phyloP scores from a whole-genome alignment of 148 eudicot genomes.

The Fagopyrum homotropicum region DNA sequence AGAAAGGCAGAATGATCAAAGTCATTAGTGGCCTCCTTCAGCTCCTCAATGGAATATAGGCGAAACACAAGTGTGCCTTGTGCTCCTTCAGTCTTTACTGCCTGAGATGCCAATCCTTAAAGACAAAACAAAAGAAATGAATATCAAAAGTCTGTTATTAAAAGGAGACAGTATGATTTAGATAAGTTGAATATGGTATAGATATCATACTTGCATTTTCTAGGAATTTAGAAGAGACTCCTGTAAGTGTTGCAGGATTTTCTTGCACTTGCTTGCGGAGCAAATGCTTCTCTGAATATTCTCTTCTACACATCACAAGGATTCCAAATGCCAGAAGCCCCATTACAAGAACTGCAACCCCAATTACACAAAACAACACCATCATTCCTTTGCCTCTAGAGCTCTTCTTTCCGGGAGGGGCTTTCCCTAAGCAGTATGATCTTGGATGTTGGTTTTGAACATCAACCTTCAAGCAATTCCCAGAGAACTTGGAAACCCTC shows the following conservation, averaged over 20 bases:
- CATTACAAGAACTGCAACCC: conserved; percentile 22
- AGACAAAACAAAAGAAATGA: conserved; percentile 4
- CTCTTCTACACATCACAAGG: conserved; percentile 32
- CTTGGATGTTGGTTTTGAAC: conserved; percentile 40
- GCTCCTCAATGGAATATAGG: conserved; percentile 47
- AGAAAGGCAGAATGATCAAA: conserved; percentile 42
- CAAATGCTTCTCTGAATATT: conserved; percentile 46
- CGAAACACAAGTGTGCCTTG: conserved; percentile 45
- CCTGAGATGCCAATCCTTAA: conserved; percentile 51
- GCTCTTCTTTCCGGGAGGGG: conserved; percentile 18
- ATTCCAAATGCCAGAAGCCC: conserved; percentile 42
- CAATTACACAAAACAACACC: conserved; percentile 28
- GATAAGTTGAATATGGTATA: neutral
- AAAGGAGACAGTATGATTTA: neutral
- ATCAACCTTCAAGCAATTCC: conserved; percentile 51
- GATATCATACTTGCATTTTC: conserved; percentile 63
- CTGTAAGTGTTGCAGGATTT: conserved; percentile 19
- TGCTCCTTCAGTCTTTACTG: conserved; percentile 37
- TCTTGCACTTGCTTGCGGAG: conserved; percentile 45
- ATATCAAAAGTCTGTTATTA: neutral
- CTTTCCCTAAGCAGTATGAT: conserved; percentile 28
- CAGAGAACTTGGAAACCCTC: conserved; percentile 27
- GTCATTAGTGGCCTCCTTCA: conserved; percentile 57
- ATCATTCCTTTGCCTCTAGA: conserved; percentile 20
- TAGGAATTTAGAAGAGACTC: conserved; percentile 43